Evolutionary conservation across 2,329 filamentous ascomycete species (phyloP).

Genomic region (Cytospora chrysosperma): DNA sequence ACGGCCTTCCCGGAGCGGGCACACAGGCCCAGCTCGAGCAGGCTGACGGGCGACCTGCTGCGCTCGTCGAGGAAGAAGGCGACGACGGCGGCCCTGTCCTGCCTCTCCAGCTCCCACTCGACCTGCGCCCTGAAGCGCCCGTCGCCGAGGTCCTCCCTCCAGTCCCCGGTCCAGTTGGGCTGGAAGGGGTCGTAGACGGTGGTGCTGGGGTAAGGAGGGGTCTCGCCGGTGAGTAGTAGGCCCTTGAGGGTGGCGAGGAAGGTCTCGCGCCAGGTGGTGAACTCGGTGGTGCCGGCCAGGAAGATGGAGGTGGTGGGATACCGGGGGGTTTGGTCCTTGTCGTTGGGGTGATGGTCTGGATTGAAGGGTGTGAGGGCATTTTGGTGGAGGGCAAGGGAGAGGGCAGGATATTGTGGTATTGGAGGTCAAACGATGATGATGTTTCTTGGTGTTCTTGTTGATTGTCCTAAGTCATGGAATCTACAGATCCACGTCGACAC

Average conservation of each 20-base stretch:
- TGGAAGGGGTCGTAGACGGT: constrained; percentile 59
- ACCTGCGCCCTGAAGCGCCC: constrained; percentile 52
- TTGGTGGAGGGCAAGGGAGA: background rate
- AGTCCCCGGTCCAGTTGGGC: constrained; percentile 54
- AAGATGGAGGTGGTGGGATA: constrained; percentile 44
- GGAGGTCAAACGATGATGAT: background rate
- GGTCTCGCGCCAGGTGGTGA: constrained; percentile 48
- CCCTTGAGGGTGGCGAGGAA: constrained; percentile 43
- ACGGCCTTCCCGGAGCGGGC: constrained; percentile 45
- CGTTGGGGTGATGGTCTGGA: constrained; percentile 22
- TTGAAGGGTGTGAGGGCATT: background rate
- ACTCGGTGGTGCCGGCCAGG: constrained; percentile 58
- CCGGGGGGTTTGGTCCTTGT: constrained; percentile 1
- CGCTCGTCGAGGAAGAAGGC: constrained; percentile 55
- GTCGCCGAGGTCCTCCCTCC: constrained; percentile 46
- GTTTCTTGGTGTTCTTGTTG: no score
- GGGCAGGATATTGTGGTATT: background rate
- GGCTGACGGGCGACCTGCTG: constrained; percentile 54
- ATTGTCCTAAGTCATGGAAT: no score
- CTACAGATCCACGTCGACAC: no score
- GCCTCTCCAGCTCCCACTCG: constrained; percentile 60
- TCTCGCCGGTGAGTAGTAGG: constrained; percentile 1
- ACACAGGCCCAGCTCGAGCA: constrained; percentile 61
- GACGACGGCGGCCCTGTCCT: constrained; percentile 52
- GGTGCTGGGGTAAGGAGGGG: constrained; percentile 39